phyloP scores from a whole-genome alignment of 1,284 basidiomycete genomes.

The Ustilago lituana region DNA sequence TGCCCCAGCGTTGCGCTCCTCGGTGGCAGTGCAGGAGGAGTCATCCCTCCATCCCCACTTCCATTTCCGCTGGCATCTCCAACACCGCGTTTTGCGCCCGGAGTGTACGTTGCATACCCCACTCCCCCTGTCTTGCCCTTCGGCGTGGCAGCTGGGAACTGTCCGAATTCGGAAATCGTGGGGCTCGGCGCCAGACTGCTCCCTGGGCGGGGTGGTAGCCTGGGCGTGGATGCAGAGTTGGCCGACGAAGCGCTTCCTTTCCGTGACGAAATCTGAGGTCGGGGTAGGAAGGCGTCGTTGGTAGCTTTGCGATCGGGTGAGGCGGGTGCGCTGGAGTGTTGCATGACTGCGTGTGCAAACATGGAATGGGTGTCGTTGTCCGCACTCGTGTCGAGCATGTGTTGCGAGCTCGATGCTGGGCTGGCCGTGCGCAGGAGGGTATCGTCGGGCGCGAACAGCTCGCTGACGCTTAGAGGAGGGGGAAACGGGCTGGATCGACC shows the following conservation, averaged over 20 bases:
- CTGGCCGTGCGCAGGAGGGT: background rate
- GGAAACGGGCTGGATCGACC: slow-evolving; percentile 16
- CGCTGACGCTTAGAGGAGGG: background rate
- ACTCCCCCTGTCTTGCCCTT: slow-evolving; percentile 5
- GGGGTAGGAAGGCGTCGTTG: slow-evolving; percentile 1
- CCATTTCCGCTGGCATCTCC: background rate
- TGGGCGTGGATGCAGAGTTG: slow-evolving; percentile 13
- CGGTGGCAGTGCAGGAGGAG: slow-evolving; percentile 36
- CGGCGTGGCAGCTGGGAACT: slow-evolving; percentile 6
- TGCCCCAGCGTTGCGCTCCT: slow-evolving; percentile 32
- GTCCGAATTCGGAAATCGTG: slow-evolving; percentile 39
- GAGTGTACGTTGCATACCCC: slow-evolving; percentile 37
- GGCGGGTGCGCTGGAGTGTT: slow-evolving; percentile 5
- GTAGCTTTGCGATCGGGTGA: background rate
- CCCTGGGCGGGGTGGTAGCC: slow-evolving; percentile 26
- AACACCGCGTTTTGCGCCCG: slow-evolving; percentile 14
- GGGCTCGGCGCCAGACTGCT: slow-evolving; percentile 27
- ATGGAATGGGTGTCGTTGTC: slow-evolving; percentile 36
- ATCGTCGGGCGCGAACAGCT: slow-evolving; percentile 8
- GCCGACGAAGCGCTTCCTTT: slow-evolving; percentile 27
- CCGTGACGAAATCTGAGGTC: slow-evolving; percentile 11
- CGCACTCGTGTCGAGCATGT: slow-evolving; percentile 29
- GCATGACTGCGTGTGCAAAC: slow-evolving; percentile 42
- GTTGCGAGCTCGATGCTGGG: slow-evolving; percentile 8
- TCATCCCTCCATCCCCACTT: background rate